Evolutionary conservation across 768 basidiomycete species (phyloP).

Genomic region (Phanerodontia chrysosporium): DNA sequence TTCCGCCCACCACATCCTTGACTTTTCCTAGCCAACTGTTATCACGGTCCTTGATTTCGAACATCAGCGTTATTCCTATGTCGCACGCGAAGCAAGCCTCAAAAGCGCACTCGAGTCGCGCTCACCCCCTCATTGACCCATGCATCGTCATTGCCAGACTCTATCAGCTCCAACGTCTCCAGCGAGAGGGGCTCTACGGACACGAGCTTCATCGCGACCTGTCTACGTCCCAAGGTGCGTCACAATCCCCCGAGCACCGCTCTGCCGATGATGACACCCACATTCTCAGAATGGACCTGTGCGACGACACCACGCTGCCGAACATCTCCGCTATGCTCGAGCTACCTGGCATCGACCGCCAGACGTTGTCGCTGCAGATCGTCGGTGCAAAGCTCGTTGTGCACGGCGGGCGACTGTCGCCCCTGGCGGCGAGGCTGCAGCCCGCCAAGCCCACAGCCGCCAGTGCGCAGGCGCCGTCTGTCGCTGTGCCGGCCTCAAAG

Average conservation of each 20-base stretch:
- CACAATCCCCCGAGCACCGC: not conserved
- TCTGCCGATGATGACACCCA: not conserved
- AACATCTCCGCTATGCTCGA: conserved; percentile 35
- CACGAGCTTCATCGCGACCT: not conserved
- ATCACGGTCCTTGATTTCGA: too few species aligned
- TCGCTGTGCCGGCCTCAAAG: conserved; percentile 2
- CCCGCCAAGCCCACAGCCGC: conserved; percentile 11
- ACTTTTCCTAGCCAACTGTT: too few species aligned
- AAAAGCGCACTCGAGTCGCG: not conserved
- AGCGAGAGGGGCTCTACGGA: not conserved
- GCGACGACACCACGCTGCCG: conserved; percentile 30
- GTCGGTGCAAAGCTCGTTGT: conserved; percentile 29
- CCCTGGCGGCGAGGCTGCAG: conserved; percentile 18
- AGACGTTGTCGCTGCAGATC: conserved; percentile 32
- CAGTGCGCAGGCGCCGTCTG: not conserved
- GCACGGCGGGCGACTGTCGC: conserved; percentile 29
- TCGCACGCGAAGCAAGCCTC: too few species aligned
- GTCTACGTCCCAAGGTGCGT: conserved; percentile 9
- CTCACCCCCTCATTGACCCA: not conserved
- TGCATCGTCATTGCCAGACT: not conserved
- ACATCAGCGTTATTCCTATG: too few species aligned
- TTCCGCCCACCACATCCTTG: too few species aligned
- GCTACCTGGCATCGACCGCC: conserved; percentile 36
- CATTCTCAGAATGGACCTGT: conserved; percentile 33
- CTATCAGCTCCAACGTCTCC: not conserved